Evolutionary conservation across 1,284 basidiomycete species (phyloP).

Genomic region (Apiotrichum veenhuisii): DNA sequence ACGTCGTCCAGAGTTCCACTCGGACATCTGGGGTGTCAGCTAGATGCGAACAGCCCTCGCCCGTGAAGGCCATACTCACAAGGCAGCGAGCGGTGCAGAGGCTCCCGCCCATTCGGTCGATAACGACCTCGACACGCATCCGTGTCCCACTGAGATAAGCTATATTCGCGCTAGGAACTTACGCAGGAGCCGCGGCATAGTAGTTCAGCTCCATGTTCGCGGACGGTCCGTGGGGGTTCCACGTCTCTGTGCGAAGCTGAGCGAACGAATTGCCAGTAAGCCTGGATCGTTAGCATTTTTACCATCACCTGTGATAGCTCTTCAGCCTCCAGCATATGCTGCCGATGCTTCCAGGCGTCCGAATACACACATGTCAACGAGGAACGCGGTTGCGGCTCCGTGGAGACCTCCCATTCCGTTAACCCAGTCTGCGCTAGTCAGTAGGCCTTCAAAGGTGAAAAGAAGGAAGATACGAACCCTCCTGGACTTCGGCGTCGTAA

Average conservation of each 20-base stretch:
- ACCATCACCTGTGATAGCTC: background rate
- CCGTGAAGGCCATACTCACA: background rate
- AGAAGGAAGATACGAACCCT: no score
- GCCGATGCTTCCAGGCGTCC: background rate
- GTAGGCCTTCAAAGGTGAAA: background rate
- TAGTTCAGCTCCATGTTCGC: conserved; percentile 31
- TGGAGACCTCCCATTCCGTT: conserved; percentile 31
- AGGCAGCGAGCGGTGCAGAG: conserved; percentile 6
- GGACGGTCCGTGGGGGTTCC: conserved; percentile 32
- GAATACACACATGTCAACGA: conserved; percentile 34
- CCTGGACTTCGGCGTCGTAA: conserved; percentile 1
- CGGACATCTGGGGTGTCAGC: conserved; percentile 2
- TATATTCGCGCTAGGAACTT: background rate
- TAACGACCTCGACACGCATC: conserved; percentile 5
- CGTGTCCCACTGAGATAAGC: conserved; percentile 8
- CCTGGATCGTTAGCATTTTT: background rate
- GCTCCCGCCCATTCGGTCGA: conserved; percentile 3
- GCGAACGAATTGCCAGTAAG: conserved; percentile 2
- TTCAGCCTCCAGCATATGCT: conserved; percentile 12
- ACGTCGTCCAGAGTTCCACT: conserved; percentile 4
- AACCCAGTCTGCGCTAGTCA: conserved; percentile 27
- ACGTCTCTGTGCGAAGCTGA: conserved; percentile 19
- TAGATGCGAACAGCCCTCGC: no score
- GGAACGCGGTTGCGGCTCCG: conserved; percentile 32
- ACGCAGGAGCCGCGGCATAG: conserved; percentile 19